A percentile compares a stretch with the other conserved stretches of the same genome.
These are phyloP conservation scores for Trichodelitschia bisporula DNA, from an alignment of 495 filamentous ascomycete species.

Conservation along the genomic window DNA sequence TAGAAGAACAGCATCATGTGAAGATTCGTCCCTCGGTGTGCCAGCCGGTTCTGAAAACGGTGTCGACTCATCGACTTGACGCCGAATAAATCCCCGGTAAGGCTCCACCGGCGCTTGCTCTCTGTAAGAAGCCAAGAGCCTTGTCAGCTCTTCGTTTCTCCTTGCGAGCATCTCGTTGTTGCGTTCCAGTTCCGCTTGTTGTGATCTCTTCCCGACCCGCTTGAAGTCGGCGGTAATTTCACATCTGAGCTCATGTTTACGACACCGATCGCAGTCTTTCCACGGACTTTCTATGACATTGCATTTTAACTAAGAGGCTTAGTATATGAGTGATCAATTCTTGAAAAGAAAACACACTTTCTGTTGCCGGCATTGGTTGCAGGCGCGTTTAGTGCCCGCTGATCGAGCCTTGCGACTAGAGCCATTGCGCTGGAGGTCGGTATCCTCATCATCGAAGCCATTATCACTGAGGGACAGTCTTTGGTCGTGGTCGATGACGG, in stretches of 20 bases:
- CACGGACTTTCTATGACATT: slow-evolving; percentile 77
- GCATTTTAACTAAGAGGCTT: slow-evolving; percentile 42
- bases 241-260: slow-evolving; percentile 63
- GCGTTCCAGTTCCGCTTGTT: slow-evolving; percentile 75
- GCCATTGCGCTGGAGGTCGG: neutral
- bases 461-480: neutral
- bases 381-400: slow-evolving; percentile 32
- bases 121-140: too few relatives aligned
- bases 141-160: too few relatives aligned
- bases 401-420: neutral
- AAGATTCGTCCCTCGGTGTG: too few relatives aligned
- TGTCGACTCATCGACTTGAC: too few relatives aligned
- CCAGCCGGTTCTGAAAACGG: too few relatives aligned
- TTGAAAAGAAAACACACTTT: slow-evolving; percentile 32
- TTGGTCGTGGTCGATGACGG: neutral
- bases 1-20: too few relatives aligned
- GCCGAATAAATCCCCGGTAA: too few relatives aligned
- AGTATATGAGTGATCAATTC: neutral
- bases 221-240: slow-evolving; percentile 91
- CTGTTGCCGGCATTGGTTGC: slow-evolving; percentile 88
- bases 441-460: neutral
- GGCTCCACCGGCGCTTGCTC: too few relatives aligned
- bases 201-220: slow-evolving; percentile 70
- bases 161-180: slow-evolving; percentile 33
- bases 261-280: slow-evolving; percentile 57